Conservation (phyloP, 345 rosid species). For the Gossypium anomalum region DNA sequence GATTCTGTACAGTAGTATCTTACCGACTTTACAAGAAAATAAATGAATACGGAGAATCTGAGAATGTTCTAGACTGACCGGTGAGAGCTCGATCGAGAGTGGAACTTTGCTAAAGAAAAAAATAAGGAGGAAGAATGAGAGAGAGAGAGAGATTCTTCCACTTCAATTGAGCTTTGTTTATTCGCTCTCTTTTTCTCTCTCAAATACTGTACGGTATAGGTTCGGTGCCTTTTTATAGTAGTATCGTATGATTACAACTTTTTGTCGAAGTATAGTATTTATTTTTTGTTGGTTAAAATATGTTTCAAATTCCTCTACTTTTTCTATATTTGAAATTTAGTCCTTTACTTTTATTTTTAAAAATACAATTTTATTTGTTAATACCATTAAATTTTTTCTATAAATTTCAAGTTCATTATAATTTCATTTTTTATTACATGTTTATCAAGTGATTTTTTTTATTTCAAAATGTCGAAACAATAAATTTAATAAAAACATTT, state of each 20-base stretch:
- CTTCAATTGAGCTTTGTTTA: conserved; percentile 19
- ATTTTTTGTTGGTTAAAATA: no score
- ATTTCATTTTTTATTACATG: no score
- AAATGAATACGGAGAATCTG: conserved; percentile 11
- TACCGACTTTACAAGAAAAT: conserved; percentile 19
- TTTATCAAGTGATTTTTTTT: no score
- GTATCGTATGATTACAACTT: no score
- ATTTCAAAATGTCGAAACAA: no score
- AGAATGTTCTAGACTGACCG: conserved; percentile 18
- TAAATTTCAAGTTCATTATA: no score
- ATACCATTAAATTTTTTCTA: no score
- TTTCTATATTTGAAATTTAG: no score
- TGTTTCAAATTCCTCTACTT: no score
- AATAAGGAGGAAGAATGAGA: not conserved
- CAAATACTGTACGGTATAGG: conserved; percentile 34
- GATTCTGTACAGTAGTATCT: conserved; percentile 42
- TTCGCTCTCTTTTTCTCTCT: conserved; percentile 19
- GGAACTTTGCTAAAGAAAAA: not conserved
- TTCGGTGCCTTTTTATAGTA: not conserved
- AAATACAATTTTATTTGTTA: no score
- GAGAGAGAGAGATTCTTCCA: conserved; percentile 30
- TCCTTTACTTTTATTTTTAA: not conserved
- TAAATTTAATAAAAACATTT: no score
- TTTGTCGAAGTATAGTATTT: no score
- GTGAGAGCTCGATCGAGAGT: conserved; percentile 22